phyloP scores from a whole-genome alignment of 257 asterid genomes.

The Linderniella brevidens region DNA sequence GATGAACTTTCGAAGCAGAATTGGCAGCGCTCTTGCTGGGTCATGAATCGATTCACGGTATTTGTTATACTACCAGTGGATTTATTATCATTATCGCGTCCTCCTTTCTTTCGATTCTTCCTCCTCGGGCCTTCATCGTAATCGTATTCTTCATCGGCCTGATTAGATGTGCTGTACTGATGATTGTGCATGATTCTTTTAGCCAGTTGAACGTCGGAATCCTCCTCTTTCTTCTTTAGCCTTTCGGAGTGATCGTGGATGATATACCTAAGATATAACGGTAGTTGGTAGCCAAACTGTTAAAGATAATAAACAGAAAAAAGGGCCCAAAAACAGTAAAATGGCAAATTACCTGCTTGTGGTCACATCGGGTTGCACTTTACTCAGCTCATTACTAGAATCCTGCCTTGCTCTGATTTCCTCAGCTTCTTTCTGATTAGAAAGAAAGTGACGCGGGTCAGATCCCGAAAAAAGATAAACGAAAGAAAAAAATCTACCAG shows the following conservation, averaged over 20 bases:
- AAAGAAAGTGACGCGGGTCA: constrained; percentile 10
- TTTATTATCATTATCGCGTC: constrained; percentile 19
- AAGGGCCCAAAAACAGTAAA: constrained; percentile 1
- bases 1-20: constrained; percentile 81
- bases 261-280: constrained; percentile 25
- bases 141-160: constrained; percentile 92
- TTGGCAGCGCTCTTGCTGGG: constrained; percentile 82
- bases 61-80: constrained; percentile 33
- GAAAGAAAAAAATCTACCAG: neutral
- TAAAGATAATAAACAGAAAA: neutral
- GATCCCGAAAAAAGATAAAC: neutral
- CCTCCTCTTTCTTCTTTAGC: constrained; percentile 64
- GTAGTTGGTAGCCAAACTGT: constrained; percentile 6
- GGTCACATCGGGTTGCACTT: constrained; percentile 41
- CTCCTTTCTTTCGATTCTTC: constrained; percentile 48
- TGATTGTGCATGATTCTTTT: constrained; percentile 49
- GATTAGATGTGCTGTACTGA: constrained; percentile 35
- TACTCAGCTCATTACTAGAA: constrained; percentile 20
- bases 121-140: constrained; percentile 68
- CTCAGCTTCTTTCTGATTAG: constrained; percentile 60
- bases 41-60: constrained; percentile 43
- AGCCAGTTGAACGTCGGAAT: constrained; percentile 76
- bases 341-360: constrained; percentile 51
- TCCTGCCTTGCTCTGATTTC: constrained; percentile 24
- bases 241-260: constrained; percentile 53